Evolutionary conservation across 352 stramenopile genomes (phyloP).

Genomic region (Peronospora tabacina): DNA sequence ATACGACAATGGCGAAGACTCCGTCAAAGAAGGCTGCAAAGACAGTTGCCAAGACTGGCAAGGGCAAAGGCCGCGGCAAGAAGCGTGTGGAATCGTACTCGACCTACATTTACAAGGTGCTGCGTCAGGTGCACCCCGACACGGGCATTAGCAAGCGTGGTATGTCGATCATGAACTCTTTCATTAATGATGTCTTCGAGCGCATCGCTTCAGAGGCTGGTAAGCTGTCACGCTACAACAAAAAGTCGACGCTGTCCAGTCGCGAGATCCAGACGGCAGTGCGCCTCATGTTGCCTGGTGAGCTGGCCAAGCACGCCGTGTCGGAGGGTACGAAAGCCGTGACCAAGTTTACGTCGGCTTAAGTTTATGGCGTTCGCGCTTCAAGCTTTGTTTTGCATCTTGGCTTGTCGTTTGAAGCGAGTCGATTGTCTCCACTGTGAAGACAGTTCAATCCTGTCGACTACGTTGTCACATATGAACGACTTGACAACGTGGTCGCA

Average conservation of each 20-base stretch:
- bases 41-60: constrained; percentile 65
- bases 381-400: not conserved
- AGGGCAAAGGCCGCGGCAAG: constrained; percentile 81
- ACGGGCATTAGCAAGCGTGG: constrained; percentile 96
- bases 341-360: constrained; percentile 88
- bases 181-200: constrained; percentile 99
- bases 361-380: constrained; percentile 20
- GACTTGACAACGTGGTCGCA: not conserved
- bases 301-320: constrained; percentile 96
- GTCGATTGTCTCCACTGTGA: not conserved
- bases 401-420: not conserved
- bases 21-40: constrained; percentile 91
- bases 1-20: constrained; percentile 89
- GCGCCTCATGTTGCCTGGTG: constrained; percentile 91
- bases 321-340: constrained; percentile 96
- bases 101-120: constrained; percentile 91
- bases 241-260: constrained; percentile 95
- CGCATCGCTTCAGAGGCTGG: constrained; percentile 93
- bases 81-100: constrained; percentile 87
- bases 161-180: constrained; percentile 99
- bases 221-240: constrained; percentile 96
- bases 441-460: constrained; percentile 6
- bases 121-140: constrained; percentile 94
- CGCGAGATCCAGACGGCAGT: constrained; percentile 97
- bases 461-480: not conserved